These are phyloP conservation scores for Penicillium tannophilum DNA, from an alignment of 495 filamentous ascomycete species.

Conservation along the genomic window DNA sequence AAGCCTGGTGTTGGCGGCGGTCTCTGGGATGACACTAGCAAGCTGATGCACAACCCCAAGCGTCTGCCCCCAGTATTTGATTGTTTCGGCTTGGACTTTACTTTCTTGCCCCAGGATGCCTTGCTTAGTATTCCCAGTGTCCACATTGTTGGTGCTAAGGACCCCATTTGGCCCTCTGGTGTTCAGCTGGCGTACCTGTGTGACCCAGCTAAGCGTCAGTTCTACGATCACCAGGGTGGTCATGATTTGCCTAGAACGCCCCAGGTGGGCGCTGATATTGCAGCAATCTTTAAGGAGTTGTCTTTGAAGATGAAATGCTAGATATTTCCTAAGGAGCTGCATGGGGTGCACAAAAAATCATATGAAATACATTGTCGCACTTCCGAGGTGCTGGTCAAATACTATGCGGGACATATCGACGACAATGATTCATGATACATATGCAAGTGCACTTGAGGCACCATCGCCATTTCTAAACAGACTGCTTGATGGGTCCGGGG, in stretches of 20 bases:
- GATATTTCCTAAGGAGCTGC: background rate
- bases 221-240: constrained; percentile 2
- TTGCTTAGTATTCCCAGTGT: constrained; percentile 1
- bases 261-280: background rate
- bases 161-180: background rate
- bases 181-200: background rate
- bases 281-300: background rate
- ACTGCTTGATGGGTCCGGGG: background rate
- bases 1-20: background rate
- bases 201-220: background rate
- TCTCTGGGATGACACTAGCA: background rate
- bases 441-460: background rate
- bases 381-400: background rate
- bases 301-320: background rate
- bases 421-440: background rate
- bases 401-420: background rate
- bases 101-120: background rate
- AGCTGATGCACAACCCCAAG: background rate
- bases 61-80: background rate
- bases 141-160: constrained; percentile 1
- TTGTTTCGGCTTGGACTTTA: constrained; percentile 1
- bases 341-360: background rate
- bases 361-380: background rate
- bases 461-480: background rate
- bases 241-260: constrained; percentile 3